Evolutionary conservation across 2,329 filamentous ascomycete genomes (phyloP).

Genomic region (Diaporthe ilicicola): DNA sequence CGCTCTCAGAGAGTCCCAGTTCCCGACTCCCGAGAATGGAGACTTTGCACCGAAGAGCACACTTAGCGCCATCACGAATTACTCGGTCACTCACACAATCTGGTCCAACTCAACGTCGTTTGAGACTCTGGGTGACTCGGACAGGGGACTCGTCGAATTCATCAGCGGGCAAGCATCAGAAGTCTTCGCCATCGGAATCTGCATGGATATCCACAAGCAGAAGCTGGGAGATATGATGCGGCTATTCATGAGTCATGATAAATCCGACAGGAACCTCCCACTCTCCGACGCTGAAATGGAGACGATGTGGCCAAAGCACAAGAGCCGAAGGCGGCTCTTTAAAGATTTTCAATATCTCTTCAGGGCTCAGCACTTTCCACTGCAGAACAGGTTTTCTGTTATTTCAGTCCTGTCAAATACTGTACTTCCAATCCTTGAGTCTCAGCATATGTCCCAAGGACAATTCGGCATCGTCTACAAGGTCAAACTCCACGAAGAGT

Average conservation of each 20-base stretch:
- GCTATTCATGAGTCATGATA: background rate
- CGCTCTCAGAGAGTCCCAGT: background rate
- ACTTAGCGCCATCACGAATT: background rate
- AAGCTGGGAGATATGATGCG: background rate
- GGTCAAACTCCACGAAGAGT: background rate
- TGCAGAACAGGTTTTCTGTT: background rate
- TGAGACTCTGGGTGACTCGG: background rate
- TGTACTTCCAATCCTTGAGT: background rate
- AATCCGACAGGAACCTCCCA: background rate
- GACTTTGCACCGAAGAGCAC: background rate
- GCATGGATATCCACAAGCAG: background rate
- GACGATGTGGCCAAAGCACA: background rate
- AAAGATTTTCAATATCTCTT: background rate
- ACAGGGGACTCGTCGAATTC: background rate
- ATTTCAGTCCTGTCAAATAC: background rate
- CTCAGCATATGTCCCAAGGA: background rate
- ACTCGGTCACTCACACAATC: background rate
- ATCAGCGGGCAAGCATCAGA: background rate
- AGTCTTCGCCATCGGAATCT: conserved; percentile 5
- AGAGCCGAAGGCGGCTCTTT: background rate
- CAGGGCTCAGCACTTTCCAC: background rate
- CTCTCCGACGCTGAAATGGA: background rate
- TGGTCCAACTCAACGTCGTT: background rate
- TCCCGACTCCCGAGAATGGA: background rate
- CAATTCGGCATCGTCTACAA: background rate